phyloP scores from a whole-genome alignment of 2,329 filamentous ascomycete species.

The Cordyceps javanica region DNA sequence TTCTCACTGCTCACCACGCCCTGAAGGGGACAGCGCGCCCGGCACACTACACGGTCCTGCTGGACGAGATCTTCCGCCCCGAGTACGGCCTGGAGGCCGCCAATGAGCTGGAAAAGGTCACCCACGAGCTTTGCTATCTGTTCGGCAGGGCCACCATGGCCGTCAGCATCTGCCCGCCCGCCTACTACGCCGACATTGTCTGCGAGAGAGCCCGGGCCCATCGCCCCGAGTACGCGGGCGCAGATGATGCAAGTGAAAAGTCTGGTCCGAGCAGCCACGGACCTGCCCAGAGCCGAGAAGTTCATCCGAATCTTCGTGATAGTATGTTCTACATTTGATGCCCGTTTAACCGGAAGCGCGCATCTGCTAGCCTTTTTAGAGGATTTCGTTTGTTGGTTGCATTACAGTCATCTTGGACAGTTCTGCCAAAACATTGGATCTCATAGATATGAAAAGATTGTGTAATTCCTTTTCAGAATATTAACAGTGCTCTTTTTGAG shows the following conservation, averaged over 20 bases:
- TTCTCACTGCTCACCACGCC: constrained; percentile 71
- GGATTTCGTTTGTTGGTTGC: background rate
- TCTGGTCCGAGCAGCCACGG: constrained; percentile 1
- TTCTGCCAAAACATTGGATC: no score
- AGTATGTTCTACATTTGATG: constrained; percentile 53
- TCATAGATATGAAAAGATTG: no score
- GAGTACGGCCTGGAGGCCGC: constrained; percentile 41
- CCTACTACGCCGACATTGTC: constrained; percentile 84
- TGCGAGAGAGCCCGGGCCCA: constrained; percentile 73
- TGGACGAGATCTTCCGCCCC: constrained; percentile 60
- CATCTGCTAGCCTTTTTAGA: background rate
- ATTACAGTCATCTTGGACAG: no score
- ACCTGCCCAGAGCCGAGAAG: constrained; percentile 17
- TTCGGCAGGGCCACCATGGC: constrained; percentile 85
- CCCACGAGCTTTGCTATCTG: constrained; percentile 74
- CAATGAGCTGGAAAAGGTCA: constrained; percentile 64
- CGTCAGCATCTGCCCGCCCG: constrained; percentile 79
- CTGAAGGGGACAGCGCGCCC: constrained; percentile 79
- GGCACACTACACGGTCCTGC: constrained; percentile 74
- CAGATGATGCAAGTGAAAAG: constrained; percentile 26
- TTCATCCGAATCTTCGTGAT: constrained; percentile 38
- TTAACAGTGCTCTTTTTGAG: background rate
- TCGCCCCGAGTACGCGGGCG: constrained; percentile 56
- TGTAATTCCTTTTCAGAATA: no score
- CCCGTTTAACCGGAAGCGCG: no score